phyloP scores from a whole-genome alignment of 1,284 basidiomycete species.

The Puccinia horiana region DNA sequence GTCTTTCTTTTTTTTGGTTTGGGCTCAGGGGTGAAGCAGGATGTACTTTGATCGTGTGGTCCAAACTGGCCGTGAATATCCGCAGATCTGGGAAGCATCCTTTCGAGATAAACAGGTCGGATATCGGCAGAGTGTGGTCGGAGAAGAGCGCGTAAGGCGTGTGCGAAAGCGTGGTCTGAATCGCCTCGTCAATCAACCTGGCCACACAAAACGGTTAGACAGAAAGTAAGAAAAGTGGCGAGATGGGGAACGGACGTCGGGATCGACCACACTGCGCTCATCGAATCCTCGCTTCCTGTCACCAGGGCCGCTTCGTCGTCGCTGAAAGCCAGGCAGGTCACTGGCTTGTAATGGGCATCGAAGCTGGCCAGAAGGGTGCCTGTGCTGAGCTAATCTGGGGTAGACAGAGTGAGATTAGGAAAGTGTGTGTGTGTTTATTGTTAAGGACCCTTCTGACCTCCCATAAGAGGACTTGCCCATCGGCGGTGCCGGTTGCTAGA shows the following conservation, averaged over 20 bases:
- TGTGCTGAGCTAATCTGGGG: slow-evolving; percentile 70
- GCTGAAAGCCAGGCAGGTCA: slow-evolving; percentile 80
- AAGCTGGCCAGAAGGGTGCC: slow-evolving; percentile 84
- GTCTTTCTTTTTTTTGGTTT: slow-evolving; percentile 4
- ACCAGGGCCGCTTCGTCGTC: slow-evolving; percentile 76
- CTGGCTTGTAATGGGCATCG: slow-evolving; percentile 90
- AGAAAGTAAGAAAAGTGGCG: neutral
- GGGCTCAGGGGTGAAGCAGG: slow-evolving; percentile 10
- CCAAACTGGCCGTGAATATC: slow-evolving; percentile 77
- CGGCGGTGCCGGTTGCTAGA: slow-evolving; percentile 81
- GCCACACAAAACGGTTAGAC: slow-evolving; percentile 9
- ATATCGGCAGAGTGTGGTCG: slow-evolving; percentile 88
- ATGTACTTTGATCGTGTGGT: slow-evolving; percentile 85
- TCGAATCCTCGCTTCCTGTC: slow-evolving; percentile 84
- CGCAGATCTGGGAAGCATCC: slow-evolving; percentile 73
- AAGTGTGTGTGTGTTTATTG: neutral
- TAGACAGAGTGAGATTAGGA: slow-evolving; percentile 16
- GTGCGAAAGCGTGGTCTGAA: slow-evolving; percentile 59
- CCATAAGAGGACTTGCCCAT: slow-evolving; percentile 91
- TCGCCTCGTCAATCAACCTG: slow-evolving; percentile 27
- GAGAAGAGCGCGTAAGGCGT: slow-evolving; percentile 77
- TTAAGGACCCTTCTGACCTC: slow-evolving; percentile 66
- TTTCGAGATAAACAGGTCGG: slow-evolving; percentile 75
- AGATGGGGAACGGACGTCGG: slow-evolving; percentile 66
- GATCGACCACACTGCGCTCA: slow-evolving; percentile 83